Conservation (phyloP, 208 protist genomes). For the Tetramitus jugosus region DNA sequence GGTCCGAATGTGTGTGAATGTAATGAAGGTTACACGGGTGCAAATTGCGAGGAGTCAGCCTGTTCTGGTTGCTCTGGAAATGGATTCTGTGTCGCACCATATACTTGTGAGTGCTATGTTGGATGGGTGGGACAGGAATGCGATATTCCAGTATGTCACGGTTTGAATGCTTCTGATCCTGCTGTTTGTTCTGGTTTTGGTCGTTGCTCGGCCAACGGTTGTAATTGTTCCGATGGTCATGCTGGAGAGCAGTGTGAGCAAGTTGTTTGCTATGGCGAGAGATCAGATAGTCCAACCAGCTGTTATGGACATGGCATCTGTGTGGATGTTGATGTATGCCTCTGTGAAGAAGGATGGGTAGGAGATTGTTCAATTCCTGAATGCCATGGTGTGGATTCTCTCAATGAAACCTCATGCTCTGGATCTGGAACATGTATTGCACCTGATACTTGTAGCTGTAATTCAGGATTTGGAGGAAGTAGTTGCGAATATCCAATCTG, state of each 20-base stretch:
- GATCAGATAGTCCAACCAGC: not conserved
- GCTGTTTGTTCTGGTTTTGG: not conserved
- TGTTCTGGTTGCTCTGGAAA: not conserved
- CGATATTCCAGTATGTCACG: not conserved
- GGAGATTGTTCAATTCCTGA: not conserved
- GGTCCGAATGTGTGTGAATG: not conserved
- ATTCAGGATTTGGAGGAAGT: not conserved
- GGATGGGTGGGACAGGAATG: not conserved
- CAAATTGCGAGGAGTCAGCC: too few species aligned
- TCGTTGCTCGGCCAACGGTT: not conserved
- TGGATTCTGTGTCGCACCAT: not conserved
- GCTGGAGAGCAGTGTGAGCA: not conserved
- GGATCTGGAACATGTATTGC: not conserved
- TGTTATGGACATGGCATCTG: not conserved
- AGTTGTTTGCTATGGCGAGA: not conserved
- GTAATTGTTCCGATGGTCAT: not conserved
- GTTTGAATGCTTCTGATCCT: not conserved
- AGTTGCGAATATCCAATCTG: not conserved
- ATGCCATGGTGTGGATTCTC: too few species aligned
- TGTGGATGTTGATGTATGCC: not conserved
- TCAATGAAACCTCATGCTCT: too few species aligned
- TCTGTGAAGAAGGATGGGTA: not conserved
- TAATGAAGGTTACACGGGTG: too few species aligned
- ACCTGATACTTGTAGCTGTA: not conserved
- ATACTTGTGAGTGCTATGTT: not conserved